These are phyloP conservation scores for Salix caprea DNA, from an alignment of 345 rosid genomes.

Conservation along the genomic window DNA sequence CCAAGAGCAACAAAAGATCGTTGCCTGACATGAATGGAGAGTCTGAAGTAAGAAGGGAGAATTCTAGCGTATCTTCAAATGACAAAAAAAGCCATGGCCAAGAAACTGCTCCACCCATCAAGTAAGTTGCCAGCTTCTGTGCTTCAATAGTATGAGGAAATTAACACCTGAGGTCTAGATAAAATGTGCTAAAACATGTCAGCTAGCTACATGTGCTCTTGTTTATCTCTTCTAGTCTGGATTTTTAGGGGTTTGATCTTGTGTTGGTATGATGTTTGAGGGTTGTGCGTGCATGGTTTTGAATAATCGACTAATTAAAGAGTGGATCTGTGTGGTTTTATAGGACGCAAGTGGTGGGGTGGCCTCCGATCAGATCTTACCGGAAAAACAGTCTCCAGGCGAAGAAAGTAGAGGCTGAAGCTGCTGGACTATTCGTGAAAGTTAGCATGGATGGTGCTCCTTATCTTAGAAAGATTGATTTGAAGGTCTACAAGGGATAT, in stretches of 20 bases:
- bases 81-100: slow-evolving; percentile 7
- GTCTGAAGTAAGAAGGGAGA: neutral
- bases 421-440: slow-evolving; percentile 46
- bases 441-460: slow-evolving; percentile 78
- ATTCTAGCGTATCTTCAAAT: neutral
- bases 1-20: slow-evolving; percentile 33
- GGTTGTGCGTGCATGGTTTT: neutral
- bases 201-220: neutral
- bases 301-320: neutral
- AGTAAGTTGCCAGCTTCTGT: slow-evolving; percentile 24
- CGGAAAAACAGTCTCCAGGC: slow-evolving; percentile 44
- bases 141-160: neutral
- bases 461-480: slow-evolving; percentile 65
- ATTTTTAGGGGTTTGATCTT: neutral
- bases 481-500: slow-evolving; percentile 50
- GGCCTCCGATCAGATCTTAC: slow-evolving; percentile 74
- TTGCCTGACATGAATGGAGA: slow-evolving; percentile 31
- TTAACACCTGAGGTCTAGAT: neutral
- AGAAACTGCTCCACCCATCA: slow-evolving; percentile 29
- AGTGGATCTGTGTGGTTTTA: slow-evolving; percentile 1
- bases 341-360: slow-evolving; percentile 70
- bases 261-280: neutral
- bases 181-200: neutral
- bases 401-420: slow-evolving; percentile 29
- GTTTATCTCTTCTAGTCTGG: neutral